Conservation (phyloP, 306 rosid species). For the Betula pendula region DNA sequence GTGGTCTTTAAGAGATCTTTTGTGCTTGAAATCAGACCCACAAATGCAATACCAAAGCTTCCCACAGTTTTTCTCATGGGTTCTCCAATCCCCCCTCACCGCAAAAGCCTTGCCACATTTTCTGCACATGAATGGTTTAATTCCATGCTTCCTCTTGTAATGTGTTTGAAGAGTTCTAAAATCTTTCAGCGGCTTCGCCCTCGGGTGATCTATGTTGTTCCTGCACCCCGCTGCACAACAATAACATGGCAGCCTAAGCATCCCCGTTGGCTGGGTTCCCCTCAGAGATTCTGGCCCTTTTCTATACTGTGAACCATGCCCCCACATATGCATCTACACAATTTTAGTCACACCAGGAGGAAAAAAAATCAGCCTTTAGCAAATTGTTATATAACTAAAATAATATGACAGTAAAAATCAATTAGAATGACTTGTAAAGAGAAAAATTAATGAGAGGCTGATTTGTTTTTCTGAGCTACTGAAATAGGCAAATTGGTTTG, state of each 20-base stretch:
- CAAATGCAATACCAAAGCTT: constrained; percentile 96
- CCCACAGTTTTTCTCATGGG: constrained; percentile 97
- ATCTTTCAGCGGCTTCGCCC: constrained; percentile 87
- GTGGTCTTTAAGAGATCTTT: constrained; percentile 90
- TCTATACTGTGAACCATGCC: constrained; percentile 97
- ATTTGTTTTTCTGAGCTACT: too few species aligned
- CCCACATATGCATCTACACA: constrained; percentile 98
- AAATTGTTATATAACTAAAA: too few species aligned
- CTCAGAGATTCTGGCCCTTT: constrained; percentile 97
- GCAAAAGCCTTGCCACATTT: constrained; percentile 97
- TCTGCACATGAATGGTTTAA: constrained; percentile 93
- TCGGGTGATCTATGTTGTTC: constrained; percentile 92
- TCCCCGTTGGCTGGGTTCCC: constrained; percentile 96
- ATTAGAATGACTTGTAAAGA: too few species aligned
- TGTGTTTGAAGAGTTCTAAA: constrained; percentile 97
- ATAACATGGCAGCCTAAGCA: constrained; percentile 93
- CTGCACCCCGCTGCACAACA: constrained; percentile 95
- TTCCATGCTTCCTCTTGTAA: constrained; percentile 95
- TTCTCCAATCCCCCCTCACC: constrained; percentile 95
- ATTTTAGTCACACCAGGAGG: neutral
- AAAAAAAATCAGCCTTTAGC: too few species aligned
- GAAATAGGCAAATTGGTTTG: too few species aligned
- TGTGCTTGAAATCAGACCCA: constrained; percentile 96
- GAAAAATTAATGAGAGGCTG: too few species aligned
- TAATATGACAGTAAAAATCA: too few species aligned